These are phyloP conservation scores for Eremothecium gossypii DNA, from an alignment of 1,139 yeast genomes.

Conservation along the genomic window DNA sequence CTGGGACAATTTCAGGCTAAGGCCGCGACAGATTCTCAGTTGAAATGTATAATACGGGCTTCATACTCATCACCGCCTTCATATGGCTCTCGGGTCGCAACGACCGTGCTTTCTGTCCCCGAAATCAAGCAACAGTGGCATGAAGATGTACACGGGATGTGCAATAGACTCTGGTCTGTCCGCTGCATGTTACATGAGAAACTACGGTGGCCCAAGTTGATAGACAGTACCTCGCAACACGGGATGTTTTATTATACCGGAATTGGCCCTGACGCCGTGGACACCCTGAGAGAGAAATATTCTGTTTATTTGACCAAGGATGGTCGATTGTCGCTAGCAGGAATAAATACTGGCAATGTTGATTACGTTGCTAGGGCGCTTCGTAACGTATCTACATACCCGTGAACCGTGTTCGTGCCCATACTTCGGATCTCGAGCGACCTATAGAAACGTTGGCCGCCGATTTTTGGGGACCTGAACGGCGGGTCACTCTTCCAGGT, in stretches of 20 bases:
- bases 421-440: too few relatives aligned
- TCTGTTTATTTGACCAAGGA: slow-evolving; percentile 79
- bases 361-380: slow-evolving; percentile 39
- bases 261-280: slow-evolving; percentile 58
- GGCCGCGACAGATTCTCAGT: slow-evolving; percentile 58
- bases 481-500: too few relatives aligned
- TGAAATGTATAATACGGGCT: slow-evolving; percentile 66
- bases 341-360: slow-evolving; percentile 71
- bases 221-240: slow-evolving; percentile 51
- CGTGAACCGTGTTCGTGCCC: too few relatives aligned
- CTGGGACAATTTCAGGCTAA: slow-evolving; percentile 6
- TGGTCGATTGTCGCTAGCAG: slow-evolving; percentile 90
- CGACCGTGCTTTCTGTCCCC: slow-evolving; percentile 56
- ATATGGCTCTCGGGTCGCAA: slow-evolving; percentile 85
- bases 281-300: slow-evolving; percentile 56
- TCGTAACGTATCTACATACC: slow-evolving; percentile 3
- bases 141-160: slow-evolving; percentile 66
- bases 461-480: too few relatives aligned
- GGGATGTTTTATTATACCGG: slow-evolving; percentile 98
- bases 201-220: slow-evolving; percentile 78
- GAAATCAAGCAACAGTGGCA: slow-evolving; percentile 67
- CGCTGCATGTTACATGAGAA: slow-evolving; percentile 45
- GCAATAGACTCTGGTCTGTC: slow-evolving; percentile 66
- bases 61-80: slow-evolving; percentile 91
- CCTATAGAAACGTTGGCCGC: too few relatives aligned